These are phyloP conservation scores for Penicillium ochrochloron DNA, from an alignment of 495 filamentous ascomycete genomes.

Conservation along the genomic window DNA sequence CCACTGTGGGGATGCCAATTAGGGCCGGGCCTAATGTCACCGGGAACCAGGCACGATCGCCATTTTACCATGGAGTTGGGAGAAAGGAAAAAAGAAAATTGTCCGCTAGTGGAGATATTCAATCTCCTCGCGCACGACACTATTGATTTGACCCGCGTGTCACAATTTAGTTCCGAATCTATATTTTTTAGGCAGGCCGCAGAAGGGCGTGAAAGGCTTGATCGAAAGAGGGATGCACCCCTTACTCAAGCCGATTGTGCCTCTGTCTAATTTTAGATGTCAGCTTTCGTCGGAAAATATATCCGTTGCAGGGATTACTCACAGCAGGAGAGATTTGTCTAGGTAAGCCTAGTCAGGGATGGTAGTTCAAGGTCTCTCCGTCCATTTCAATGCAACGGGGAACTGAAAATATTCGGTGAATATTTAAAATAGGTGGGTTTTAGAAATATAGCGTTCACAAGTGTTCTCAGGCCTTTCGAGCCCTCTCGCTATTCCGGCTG, in stretches of 20 bases:
- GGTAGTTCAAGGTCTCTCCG: not conserved
- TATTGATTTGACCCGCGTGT: not conserved
- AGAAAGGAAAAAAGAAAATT: not conserved
- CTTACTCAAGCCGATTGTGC: not conserved
- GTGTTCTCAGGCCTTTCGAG: not conserved
- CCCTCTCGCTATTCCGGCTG: not conserved
- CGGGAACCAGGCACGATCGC: not conserved
- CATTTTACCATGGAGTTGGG: not conserved
- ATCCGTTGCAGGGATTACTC: not conserved
- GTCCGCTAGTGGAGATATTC: not conserved
- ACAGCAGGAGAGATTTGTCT: not conserved
- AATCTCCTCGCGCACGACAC: not conserved
- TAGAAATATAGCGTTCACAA: too few species aligned
- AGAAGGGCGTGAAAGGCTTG: not conserved
- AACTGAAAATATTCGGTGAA: not conserved
- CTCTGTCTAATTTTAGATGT: too few species aligned
- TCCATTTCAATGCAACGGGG: not conserved
- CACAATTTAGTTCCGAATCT: not conserved
- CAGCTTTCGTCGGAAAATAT: not conserved
- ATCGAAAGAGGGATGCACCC: not conserved
- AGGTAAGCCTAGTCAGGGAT: not conserved
- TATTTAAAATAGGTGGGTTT: not conserved
- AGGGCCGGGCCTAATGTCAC: not conserved
- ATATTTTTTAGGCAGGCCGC: not conserved
- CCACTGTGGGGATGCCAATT: not conserved